These are phyloP conservation scores for Beauveria sp. DNA, from an alignment of 2,329 filamentous ascomycete species.

Conservation along the genomic window DNA sequence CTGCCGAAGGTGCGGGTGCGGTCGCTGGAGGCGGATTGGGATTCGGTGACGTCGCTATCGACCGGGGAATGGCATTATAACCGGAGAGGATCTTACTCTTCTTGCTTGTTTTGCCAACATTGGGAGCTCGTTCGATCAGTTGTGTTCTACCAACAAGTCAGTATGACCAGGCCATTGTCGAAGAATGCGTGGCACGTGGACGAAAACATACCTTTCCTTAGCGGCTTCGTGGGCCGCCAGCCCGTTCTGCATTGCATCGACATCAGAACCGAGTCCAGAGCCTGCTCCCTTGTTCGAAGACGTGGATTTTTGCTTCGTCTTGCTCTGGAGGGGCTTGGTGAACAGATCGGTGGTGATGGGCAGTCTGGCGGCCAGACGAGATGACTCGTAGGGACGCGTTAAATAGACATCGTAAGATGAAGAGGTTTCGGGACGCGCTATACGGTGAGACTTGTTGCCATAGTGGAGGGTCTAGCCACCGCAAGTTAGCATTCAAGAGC, in stretches of 20 bases:
- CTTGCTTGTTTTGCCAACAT: constrained; percentile 27
- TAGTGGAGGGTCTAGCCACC: constrained; percentile 44
- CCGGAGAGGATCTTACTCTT: constrained; percentile 37
- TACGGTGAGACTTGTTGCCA: constrained; percentile 41
- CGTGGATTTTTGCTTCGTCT: constrained; percentile 23
- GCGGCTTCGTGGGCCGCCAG: constrained; percentile 28
- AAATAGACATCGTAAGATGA: constrained; percentile 50
- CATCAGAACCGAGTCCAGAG: constrained; percentile 40
- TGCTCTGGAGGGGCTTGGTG: constrained; percentile 28
- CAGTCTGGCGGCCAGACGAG: constrained; percentile 39
- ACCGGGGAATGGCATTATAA: constrained; percentile 30
- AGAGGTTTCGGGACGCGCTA: constrained; percentile 36
- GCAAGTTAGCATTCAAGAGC: neutral
- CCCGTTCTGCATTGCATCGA: constrained; percentile 40
- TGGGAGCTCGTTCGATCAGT: constrained; percentile 27
- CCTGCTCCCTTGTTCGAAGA: constrained; percentile 28
- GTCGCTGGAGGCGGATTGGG: constrained; percentile 48
- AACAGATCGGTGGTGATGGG: constrained; percentile 46
- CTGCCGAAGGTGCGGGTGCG: constrained; percentile 40
- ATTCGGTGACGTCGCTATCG: constrained; percentile 47
- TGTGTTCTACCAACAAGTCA: constrained; percentile 26
- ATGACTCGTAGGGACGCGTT: constrained; percentile 41
- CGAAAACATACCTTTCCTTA: constrained; percentile 27
- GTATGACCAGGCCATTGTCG: constrained; percentile 14
- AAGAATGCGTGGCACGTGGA: neutral